Conservation (phyloP, 192 early-diverging fungal genomes). For the Mortierella claussenii region DNA sequence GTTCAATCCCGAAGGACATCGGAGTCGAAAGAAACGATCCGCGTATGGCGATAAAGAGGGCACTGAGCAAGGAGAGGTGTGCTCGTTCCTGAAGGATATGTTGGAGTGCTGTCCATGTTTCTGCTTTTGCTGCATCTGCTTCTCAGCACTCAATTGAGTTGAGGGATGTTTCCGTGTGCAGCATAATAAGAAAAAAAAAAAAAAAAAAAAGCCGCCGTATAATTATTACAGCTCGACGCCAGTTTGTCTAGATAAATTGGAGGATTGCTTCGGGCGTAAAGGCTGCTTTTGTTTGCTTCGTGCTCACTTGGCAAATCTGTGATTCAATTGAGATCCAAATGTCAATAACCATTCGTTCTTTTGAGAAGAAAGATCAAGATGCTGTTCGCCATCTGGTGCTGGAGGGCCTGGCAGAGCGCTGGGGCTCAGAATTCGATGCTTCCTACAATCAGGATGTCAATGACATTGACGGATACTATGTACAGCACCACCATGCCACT, state of each 20-base stretch:
- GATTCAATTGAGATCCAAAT: too few relatives aligned
- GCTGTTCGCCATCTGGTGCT: constrained; percentile 21
- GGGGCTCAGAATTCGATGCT: constrained; percentile 32
- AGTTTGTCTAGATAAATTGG: background rate
- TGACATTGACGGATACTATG: constrained; percentile 41
- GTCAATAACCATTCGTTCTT: too few relatives aligned
- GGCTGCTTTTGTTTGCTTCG: background rate
- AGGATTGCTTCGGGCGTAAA: background rate
- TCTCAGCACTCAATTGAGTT: constrained; percentile 3
- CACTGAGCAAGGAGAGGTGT: background rate
- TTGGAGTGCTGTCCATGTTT: constrained; percentile 18
- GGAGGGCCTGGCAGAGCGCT: constrained; percentile 33
- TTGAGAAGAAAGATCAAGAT: constrained; percentile 34
- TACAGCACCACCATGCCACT: constrained; percentile 13
- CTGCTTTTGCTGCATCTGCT: constrained; percentile 22
- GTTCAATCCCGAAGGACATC: constrained; percentile 12
- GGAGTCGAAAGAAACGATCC: background rate
- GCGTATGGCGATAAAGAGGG: background rate
- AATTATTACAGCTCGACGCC: background rate
- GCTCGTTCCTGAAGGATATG: constrained; percentile 2
- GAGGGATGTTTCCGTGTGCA: background rate
- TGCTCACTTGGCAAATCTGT: too few relatives aligned
- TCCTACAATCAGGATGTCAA: constrained; percentile 32
- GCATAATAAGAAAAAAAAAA: background rate
- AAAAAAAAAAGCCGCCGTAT: background rate